Conservation (phyloP, 176 grass and related monocot species). For the Saccharum spontaneum region DNA sequence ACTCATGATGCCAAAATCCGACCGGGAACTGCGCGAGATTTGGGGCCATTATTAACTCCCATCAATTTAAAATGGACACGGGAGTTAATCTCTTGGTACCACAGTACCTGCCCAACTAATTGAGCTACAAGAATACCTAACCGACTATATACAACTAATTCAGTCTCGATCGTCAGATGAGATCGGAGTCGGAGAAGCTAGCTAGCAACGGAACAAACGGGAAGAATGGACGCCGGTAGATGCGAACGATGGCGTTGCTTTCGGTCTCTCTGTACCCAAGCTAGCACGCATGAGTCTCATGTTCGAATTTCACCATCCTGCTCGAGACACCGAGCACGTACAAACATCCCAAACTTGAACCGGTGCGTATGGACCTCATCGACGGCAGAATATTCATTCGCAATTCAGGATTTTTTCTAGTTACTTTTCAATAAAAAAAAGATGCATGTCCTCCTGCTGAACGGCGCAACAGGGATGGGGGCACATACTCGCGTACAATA, state of each 20-base stretch:
- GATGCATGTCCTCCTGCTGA: neutral
- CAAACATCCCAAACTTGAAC: neutral
- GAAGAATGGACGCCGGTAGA: neutral
- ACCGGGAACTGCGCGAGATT: neutral
- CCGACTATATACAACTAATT: neutral
- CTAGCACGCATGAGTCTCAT: neutral
- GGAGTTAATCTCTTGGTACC: conserved; percentile 31
- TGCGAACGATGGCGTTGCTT: neutral
- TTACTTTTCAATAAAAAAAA: neutral
- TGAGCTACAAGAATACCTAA: neutral
- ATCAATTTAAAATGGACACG: conserved; percentile 15
- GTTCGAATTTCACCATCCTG: neutral
- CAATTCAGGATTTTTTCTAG: neutral
- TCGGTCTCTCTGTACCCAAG: neutral
- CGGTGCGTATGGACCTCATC: neutral
- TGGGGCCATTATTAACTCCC: neutral
- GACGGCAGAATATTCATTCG: neutral
- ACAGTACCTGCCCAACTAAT: neutral
- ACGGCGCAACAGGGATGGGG: neutral
- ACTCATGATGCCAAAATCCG: neutral
- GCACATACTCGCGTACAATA: neutral
- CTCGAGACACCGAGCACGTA: neutral
- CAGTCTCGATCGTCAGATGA: too few relatives aligned
- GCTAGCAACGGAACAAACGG: neutral
- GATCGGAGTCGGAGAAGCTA: too few relatives aligned